Evolutionary conservation across 2,329 filamentous ascomycete species (phyloP), one percentile per base, ranked within the genome.

Genomic region (Alternaria sp.): DNA sequence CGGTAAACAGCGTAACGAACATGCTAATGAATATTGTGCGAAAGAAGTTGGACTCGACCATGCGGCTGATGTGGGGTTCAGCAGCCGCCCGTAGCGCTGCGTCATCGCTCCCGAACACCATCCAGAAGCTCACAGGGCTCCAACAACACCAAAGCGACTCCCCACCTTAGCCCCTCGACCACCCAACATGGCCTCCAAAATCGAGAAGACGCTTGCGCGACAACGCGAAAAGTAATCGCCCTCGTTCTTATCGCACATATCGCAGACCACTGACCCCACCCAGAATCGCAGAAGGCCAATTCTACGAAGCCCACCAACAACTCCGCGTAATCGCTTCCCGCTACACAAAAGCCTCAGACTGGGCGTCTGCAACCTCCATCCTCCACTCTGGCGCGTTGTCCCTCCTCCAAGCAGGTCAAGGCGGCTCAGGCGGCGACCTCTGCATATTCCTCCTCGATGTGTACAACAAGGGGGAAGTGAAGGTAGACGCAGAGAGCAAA

Each of bases 251-350:
- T 7, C 24, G 24, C 24, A n/a, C 32, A 16, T 48, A n/a, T 12
- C 7, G 43, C 26, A 24, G 7, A 32, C 5, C 1, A 43, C 69
- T 71, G 59, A 70, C 73, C 62, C 38, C 55, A 42, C 39, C 36
- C 71, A 92, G 93, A 80, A 97, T 97, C 80, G 85, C 88, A 68
- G 93, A 96, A 80, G 94, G 94, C 74, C 90, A 95, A 78, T 97
- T 88, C 85, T 99, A 99, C 83, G 95, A 99, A 86, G 95, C 95
- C 59, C 94, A 98, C 82, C 95, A 99, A 81, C 95, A 99, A 83
- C 92, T 97, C 68, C 93, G 95, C 64, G 94, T 97, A 55, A 94
- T 97, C 69, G 94, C 94, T 62, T 91, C 93, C 39, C 93, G 96
- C 59, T 96, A 99, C 82, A 89, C 94, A 78, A 98, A 98, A 83